Base-by-base conservation (phyloP, 805 yeast genomes). In the Cephaloascus fragrans region DNA sequence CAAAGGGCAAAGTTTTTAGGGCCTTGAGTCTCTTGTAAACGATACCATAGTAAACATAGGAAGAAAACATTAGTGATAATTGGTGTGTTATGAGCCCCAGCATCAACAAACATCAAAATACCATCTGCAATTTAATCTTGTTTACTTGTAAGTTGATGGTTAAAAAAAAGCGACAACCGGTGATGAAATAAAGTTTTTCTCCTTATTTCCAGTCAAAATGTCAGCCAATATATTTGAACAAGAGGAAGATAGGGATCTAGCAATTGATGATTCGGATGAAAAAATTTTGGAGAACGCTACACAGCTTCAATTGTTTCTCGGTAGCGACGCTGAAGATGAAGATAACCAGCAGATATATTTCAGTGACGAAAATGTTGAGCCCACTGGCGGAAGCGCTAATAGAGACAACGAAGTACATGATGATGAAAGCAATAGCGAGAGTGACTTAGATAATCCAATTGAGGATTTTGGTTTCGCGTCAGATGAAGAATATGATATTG, bases 401-500 rank as follows among this genome's bases (percentile, higher is more conserved):
- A n/a, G n/a, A n/a, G 28, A 23, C 12, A 8, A 8, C 10, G 12
- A 8, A 12, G 6, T 23, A 23, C 10, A 23, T 17, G 42, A 39
- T 26, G 50, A 44, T 18, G 47, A 43, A 4, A 44, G 46, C 31
- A 34, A 43, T 34, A 49, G 46, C 20, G 47, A 52, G 36, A 14
- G 8, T 36, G 47, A 49, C 34, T 53, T 45, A 8, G 48, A 57
- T 19, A 52, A 44, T 29, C 12, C 20, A 15, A 45, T 42, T 17
- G 45, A 44, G n/a, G 48, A 42, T 51, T n/a, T 37, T 47, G 2
- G 45, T 51, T 37, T 44, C 53, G 14, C 8, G 15, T 47, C 50
- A 18, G 58, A 53, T 31, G 57, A 53, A 29, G 56, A 51, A 4
- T 42, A 41, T 32, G 59, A 55, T 26, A 49, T 59, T 46, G 42